Percentiles rank a stretch among this genome's conserved stretches.
Evolutionary conservation across 2,329 filamentous ascomycete genomes (phyloP).

Genomic region (Ophiocordyceps polyrhachis-furcata): DNA sequence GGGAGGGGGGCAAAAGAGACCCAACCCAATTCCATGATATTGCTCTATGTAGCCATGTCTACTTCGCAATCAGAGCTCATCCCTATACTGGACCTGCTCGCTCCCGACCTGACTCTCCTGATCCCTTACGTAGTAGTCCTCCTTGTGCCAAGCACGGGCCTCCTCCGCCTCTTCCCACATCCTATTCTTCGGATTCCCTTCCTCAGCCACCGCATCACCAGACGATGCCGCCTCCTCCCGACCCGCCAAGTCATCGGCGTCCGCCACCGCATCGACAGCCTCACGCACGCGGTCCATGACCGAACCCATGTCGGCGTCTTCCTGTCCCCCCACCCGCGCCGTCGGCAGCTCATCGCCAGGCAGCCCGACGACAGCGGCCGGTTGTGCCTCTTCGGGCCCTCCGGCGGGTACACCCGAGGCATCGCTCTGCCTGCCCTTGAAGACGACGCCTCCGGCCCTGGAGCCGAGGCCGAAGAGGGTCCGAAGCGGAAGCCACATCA

Average conservation of each 20-base stretch:
- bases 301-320: slow-evolving; percentile 15
- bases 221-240: background rate
- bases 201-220: background rate
- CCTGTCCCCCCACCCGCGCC: slow-evolving; percentile 21
- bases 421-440: slow-evolving; percentile 12
- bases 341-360: slow-evolving; percentile 28
- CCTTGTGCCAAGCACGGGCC: background rate
- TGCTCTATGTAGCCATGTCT: too few species aligned
- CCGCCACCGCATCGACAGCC: slow-evolving; percentile 27
- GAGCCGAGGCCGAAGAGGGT: slow-evolving; percentile 41
- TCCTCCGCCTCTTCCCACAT: background rate
- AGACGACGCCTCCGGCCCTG: slow-evolving; percentile 33
- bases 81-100: slow-evolving; percentile 15
- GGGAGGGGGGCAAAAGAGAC: too few species aligned
- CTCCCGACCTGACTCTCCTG: slow-evolving; percentile 11
- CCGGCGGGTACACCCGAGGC: slow-evolving; percentile 12
- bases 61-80: slow-evolving; percentile 16
- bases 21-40: too few species aligned
- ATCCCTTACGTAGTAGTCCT: too few species aligned
- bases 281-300: slow-evolving; percentile 35
- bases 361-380: slow-evolving; percentile 1
- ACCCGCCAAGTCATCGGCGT: background rate
- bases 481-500: slow-evolving; percentile 67
- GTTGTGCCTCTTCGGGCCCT: slow-evolving; percentile 7
- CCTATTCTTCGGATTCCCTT: too few species aligned